Base-by-base conservation (phyloP, 2,329 filamentous ascomycete genomes). In the Penicillium sp. region DNA sequence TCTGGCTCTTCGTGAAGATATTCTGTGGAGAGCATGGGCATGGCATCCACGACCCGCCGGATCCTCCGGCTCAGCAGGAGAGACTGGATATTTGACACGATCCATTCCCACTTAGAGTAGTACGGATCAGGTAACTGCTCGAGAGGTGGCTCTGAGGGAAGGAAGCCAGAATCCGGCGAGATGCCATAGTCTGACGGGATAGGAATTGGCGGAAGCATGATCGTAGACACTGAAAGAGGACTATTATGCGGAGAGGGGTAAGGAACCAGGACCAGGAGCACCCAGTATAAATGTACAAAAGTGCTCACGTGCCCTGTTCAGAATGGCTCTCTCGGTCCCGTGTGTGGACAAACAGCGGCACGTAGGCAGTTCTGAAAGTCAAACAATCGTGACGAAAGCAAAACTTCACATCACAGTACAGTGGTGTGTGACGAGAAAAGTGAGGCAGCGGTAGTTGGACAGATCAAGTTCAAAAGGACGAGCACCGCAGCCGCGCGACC, bases 81-180 rank as follows among this genome's bases (percentile, higher is more conserved):
- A 13, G 89, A 88, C 79, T 97, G 95, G 31, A 99, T 84, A 73
- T 97, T 97, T 68, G 89, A 86, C 38, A 90, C 87, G 54, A 97
- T 85, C 50, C 90, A 87, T 80, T 99, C 95, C 95, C 95, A 99
- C 74, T 92, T 92, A 77, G 91, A 89, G 79, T 98, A 99, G 82
- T 97, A 98, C 3, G 90, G 86, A 73, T 97, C 91, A 9, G 93
- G 91, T 15, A 99, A 87, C 59, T 87, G 82, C 64, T 91, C 88
- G 66, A 98, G 83, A 47, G 95, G 95, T 41, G 91, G 81, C 66
- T 92, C 88, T 65, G 91, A 84, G 2, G 95, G 93, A 58, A 99
- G 86, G 81, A 99, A 99, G 72, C 95, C 95, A 79, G 92, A 88
- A 61, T 88, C 71, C 11, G 78, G 72, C 29, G 81, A 81, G 58